Evolutionary conservation across 1,284 basidiomycete genomes (phyloP).

Genomic region (Fomitopsis schrenkii): DNA sequence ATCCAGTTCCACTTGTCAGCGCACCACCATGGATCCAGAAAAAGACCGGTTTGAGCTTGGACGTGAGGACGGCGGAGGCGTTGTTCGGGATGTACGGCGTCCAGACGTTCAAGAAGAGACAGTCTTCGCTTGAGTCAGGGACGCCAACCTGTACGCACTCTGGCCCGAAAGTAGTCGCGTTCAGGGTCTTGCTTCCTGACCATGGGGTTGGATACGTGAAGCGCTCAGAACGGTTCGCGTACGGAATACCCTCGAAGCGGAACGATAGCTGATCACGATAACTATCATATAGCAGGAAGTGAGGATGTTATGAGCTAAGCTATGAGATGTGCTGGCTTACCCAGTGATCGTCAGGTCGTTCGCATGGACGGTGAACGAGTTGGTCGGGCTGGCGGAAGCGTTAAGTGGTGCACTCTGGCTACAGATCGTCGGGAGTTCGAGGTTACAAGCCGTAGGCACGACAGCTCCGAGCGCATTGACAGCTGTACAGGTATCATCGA

Average conservation of each 20-base stretch:
- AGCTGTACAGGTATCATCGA: slow-evolving; percentile 17
- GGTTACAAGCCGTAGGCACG: slow-evolving; percentile 16
- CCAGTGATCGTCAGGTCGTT: slow-evolving; percentile 23
- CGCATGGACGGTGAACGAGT: slow-evolving; percentile 18
- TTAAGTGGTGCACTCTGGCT: slow-evolving; percentile 22
- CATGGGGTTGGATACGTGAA: slow-evolving; percentile 30
- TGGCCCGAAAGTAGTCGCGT: slow-evolving; percentile 29
- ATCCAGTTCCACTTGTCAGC: slow-evolving; percentile 36
- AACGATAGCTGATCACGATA: slow-evolving; percentile 33
- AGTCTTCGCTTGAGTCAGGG: slow-evolving; percentile 30
- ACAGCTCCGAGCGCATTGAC: slow-evolving; percentile 21
- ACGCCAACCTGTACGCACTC: slow-evolving; percentile 26
- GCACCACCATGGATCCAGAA: slow-evolving; percentile 45
- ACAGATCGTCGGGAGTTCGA: slow-evolving; percentile 24
- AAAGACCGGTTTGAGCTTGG: slow-evolving; percentile 35
- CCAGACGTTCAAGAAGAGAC: slow-evolving; percentile 41
- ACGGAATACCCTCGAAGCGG: slow-evolving; percentile 34
- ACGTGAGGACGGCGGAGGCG: slow-evolving; percentile 10
- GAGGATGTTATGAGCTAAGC: not conserved
- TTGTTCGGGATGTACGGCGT: slow-evolving; percentile 33
- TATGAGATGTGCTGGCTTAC: slow-evolving; percentile 11
- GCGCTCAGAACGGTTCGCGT: slow-evolving; percentile 27
- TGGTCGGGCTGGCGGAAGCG: slow-evolving; percentile 14
- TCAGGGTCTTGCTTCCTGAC: slow-evolving; percentile 22
- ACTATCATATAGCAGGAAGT: slow-evolving; percentile 9